These are phyloP conservation scores for Agapanthus africanus DNA, from an alignment of 106 monocot genomes.

Conservation along the genomic window DNA sequence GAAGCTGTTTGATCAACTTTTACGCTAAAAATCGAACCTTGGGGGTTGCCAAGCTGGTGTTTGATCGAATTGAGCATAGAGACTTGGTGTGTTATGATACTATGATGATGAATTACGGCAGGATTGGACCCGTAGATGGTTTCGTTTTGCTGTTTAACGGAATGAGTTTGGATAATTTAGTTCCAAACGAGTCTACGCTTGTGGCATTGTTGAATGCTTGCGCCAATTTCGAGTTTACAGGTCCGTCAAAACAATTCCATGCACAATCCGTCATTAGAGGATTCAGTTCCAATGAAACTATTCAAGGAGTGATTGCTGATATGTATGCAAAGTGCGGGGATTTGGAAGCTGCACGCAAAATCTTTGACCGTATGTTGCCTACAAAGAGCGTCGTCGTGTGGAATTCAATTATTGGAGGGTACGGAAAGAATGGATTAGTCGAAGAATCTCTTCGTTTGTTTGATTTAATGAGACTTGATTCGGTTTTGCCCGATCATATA, in stretches of 20 bases:
- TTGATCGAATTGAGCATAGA: slow-evolving; percentile 23
- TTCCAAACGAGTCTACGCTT: slow-evolving; percentile 26
- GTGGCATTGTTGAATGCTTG: slow-evolving; percentile 33
- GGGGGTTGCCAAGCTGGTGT: slow-evolving; percentile 10
- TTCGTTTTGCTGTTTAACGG: slow-evolving; percentile 8
- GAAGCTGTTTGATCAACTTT: slow-evolving; percentile 23
- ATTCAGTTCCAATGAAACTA: slow-evolving; percentile 8
- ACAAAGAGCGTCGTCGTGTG: slow-evolving; percentile 20
- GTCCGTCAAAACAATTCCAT: slow-evolving; percentile 27
- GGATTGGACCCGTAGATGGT: slow-evolving; percentile 2
- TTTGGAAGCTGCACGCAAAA: slow-evolving; percentile 15
- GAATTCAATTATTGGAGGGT: slow-evolving; percentile 44
- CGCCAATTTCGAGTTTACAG: slow-evolving; percentile 12
- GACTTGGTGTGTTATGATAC: slow-evolving; percentile 32
- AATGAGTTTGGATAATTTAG: slow-evolving; percentile 15
- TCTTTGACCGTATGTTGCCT: slow-evolving; percentile 13
- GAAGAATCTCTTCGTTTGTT: slow-evolving; percentile 24
- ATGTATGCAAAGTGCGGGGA: slow-evolving; percentile 41
- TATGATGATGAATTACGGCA: slow-evolving; percentile 16
- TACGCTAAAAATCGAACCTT: slow-evolving; percentile 23
- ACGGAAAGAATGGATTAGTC: slow-evolving; percentile 33
- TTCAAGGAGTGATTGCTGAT: slow-evolving; percentile 23
- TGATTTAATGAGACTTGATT: slow-evolving; percentile 17
- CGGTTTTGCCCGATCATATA: slow-evolving; percentile 22
- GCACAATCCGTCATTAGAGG: slow-evolving; percentile 15